A percentile compares a stretch with the other conserved stretches of the same genome.
These are phyloP conservation scores for Corymbia citriodora DNA, from an alignment of 441 rosid species.

Conservation along the genomic window DNA sequence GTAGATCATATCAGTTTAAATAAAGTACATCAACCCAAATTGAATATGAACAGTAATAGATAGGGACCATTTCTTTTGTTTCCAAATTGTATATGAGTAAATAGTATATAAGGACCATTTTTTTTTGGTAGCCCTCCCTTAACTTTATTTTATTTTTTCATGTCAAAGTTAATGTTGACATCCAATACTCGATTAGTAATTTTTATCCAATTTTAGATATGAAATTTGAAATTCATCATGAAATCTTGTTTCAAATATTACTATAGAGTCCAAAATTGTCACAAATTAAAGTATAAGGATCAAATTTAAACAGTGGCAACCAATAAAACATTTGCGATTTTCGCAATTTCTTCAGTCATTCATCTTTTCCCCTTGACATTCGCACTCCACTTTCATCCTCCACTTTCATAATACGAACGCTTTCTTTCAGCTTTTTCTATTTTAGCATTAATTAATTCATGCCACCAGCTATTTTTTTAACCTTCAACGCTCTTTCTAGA, in stretches of 20 bases:
- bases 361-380: background rate
- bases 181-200: background rate
- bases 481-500: background rate
- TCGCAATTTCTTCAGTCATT: background rate
- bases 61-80: background rate
- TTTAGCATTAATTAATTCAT: background rate
- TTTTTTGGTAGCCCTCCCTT: no score
- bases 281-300: background rate
- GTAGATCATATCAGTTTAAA: background rate
- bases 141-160: no score
- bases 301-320: background rate
- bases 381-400: background rate
- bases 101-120: no score
- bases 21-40: background rate
- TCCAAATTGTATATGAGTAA: no score
- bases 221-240: rapidly evolving
- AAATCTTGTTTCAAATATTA: background rate
- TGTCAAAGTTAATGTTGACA: no score
- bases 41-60: background rate
- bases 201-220: rapidly evolving
- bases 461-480: background rate
- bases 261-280: background rate
- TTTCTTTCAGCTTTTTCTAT: background rate
- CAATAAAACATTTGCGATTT: background rate
- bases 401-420: background rate